Evolutionary conservation across 169 alveolate species (phyloP), one percentile per base, ranked within the genome.

Genomic region (Plasmodium coatneyi): DNA sequence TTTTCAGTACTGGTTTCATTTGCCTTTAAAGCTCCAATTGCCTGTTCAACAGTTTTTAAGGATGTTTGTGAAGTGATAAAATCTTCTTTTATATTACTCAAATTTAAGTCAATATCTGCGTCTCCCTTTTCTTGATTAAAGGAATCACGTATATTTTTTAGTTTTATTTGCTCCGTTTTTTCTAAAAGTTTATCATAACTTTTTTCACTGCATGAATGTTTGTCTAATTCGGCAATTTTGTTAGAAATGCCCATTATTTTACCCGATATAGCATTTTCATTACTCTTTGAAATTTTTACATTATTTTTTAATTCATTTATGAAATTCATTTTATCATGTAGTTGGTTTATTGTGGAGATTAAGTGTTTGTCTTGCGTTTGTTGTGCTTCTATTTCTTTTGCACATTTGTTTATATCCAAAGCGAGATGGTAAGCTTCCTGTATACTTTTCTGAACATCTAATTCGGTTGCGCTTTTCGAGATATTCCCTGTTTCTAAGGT

Each of bases 181-280:
- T 82, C 90, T 54, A 82, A 82, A 30, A 32, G 3, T 6, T n/a
- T 49, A n/a, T 82, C 80, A 56, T 41, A 54, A 82, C 25, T 54
- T 54, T 56, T 30, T 32, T 10, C 36, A 16, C 41, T n/a, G 25
- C 78, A 54, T 30, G 54, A n/a, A 2, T 56, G 16, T 30, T 54
- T 3, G 39, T 56, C 41, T 82, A 82, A 54, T 6, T 49, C 80
- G 0, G 5, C 22, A 39, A 14, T 12, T 12, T 82, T 82, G n/a
- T 52, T 28, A 14, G 71, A 82, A 56, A 22, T 7, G 6, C 10
- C 36, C 4, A n/a, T 14, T 25, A 82, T n/a, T 30, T 56, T 41
- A 16, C 5, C 25, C 25, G 43, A 19, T 9, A 82, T n/a, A 6
- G 10, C 14, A 5, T 22, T 34, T 82, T 82, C 71, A 1, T 39